Evolutionary conservation across 164 flowering plant species (phyloP), one percentile per base, ranked within the genome.

Genomic region (Paratinospora sagittata): DNA sequence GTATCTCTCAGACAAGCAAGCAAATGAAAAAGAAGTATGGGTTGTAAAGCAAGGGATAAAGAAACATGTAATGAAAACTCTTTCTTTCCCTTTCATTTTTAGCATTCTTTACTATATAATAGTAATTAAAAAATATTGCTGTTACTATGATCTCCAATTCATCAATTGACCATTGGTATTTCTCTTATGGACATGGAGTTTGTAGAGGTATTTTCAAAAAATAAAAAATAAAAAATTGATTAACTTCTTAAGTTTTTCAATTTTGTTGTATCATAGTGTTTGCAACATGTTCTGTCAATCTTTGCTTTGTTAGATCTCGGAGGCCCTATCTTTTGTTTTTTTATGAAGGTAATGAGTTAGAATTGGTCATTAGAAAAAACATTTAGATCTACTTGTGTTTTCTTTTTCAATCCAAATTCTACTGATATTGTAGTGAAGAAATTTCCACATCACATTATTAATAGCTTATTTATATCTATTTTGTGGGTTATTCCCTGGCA

Each of bases 21-120:
- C 98, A 69, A 95, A 95, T 85, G 98, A 92, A 82, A 95, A 89
- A 87, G 89, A 90, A 86, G 97, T 95, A 17, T 92, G 99, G 99
- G 85, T 95, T 76, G 90, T 91, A 33, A 86, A 73, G 78, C 80
- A 87, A 16, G 97, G 99, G 37, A 78, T 76, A 39, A 91, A 83
- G 70, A 88, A 83, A 78, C 94, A 81, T 83, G 99, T 93, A 88
- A 16, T 33, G 87, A 14, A n/a, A 72, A 39, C 47, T 72, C 52
- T 37, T 34, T 24, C 47, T 70, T 21, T 64, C 19, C 4, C 67
- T 49, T 37, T 64, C 30, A 19, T 52, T 52, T 39, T 19, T 52
- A 52, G n/a, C 58, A 16, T 52, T 21, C n/a, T 52, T 52, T 52
- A 52, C n/a, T 52, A 16, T 52, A 0, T 16, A 19, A 21, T 19